These are phyloP conservation scores for Hebeloma cylindrosporum DNA, from an alignment of 768 basidiomycete species.

Conservation along the genomic window DNA sequence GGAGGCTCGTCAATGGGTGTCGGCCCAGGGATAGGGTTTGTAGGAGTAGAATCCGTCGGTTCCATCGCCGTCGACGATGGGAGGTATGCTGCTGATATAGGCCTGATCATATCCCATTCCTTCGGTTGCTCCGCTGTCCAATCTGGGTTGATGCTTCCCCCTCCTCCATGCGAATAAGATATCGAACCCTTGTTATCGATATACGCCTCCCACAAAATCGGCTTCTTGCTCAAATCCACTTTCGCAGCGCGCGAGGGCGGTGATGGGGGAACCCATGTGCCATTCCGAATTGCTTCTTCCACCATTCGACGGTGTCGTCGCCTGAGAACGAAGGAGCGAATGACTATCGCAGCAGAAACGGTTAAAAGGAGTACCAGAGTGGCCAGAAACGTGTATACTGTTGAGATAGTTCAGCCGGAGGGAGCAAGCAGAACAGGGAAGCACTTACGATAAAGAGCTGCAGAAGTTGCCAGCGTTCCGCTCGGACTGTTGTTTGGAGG, in stretches of 20 bases:
- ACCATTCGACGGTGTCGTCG: constrained; percentile 57
- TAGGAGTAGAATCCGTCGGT: not conserved
- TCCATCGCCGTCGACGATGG: not conserved
- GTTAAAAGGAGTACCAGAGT: constrained; percentile 67
- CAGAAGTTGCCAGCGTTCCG: no score
- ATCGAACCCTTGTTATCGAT: constrained; percentile 26
- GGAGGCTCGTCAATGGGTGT: not conserved
- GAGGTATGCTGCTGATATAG: constrained; percentile 32
- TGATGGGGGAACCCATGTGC: constrained; percentile 54
- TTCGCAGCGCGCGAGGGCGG: constrained; percentile 22
- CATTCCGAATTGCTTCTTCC: constrained; percentile 64
- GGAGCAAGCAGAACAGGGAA: no score
- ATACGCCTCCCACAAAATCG: constrained; percentile 48
- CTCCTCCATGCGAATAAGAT: not conserved
- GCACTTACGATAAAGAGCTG: no score
- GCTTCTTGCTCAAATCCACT: constrained; percentile 47
- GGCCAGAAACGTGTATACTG: constrained; percentile 55
- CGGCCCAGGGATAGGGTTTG: not conserved
- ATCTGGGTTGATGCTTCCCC: constrained; percentile 11
- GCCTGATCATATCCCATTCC: constrained; percentile 37
- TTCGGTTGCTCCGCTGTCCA: constrained; percentile 17
- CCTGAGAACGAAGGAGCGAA: constrained; percentile 64
- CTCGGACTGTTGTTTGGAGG: no score
- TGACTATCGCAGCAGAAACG: constrained; percentile 66
- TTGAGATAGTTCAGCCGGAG: not conserved